phyloP scores from a whole-genome alignment of 2,329 filamentous ascomycete genomes.

The Daldinia sp. region DNA sequence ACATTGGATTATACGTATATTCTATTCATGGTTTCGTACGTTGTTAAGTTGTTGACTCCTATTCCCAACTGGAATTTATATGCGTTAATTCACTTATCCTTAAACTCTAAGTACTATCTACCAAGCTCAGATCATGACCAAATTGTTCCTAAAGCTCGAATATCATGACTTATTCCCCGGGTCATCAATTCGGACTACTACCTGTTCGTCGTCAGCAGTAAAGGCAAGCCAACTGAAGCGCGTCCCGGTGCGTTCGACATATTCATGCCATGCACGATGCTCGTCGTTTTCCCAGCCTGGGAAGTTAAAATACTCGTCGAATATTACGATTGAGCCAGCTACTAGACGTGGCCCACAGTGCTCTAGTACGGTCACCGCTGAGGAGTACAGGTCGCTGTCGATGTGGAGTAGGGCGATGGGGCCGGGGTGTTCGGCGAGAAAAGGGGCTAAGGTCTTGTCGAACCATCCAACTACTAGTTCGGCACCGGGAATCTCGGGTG shows the following conservation, averaged over 20 bases:
- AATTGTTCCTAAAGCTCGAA: too few species aligned
- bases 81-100: neutral
- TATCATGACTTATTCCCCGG: neutral
- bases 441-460: constrained; percentile 3
- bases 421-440: constrained; percentile 5
- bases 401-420: constrained; percentile 5
- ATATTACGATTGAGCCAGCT: constrained; percentile 8
- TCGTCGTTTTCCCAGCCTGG: constrained; percentile 7
- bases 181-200: constrained; percentile 7
- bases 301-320: constrained; percentile 15
- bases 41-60: neutral
- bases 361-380: constrained; percentile 10
- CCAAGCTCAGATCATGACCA: neutral
- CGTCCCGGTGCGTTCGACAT: constrained; percentile 3
- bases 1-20: neutral
- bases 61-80: neutral
- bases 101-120: neutral
- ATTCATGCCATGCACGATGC: constrained; percentile 12
- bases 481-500: constrained; percentile 1
- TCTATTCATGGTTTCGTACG: too few species aligned
- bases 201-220: constrained; percentile 11
- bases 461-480: constrained; percentile 14
- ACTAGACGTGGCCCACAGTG: constrained; percentile 14
- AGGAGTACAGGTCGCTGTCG: constrained; percentile 10
- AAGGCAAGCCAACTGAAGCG: constrained; percentile 10